Percentiles rank a stretch among this genome's conserved stretches.
These are phyloP conservation scores for Cercophora samala DNA, from an alignment of 495 filamentous ascomycete species.

Conservation along the genomic window DNA sequence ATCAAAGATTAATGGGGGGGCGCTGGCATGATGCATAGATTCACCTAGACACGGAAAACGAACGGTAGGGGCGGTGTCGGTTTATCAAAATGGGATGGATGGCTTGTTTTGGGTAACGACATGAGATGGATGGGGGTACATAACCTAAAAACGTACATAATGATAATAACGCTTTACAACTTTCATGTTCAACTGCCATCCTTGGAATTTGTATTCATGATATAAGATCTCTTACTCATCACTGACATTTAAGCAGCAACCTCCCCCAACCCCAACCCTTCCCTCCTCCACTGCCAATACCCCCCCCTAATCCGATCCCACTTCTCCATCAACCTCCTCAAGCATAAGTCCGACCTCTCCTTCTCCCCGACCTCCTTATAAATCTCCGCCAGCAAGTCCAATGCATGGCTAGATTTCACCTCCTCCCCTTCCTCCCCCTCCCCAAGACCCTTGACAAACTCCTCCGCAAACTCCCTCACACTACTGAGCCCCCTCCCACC, in stretches of 20 bases:
- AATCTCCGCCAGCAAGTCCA: constrained; percentile 84
- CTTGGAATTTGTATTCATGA: neutral
- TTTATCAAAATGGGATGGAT: neutral
- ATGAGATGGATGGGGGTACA: neutral
- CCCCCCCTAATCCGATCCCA: constrained; percentile 88
- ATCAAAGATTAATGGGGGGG: constrained; percentile 47
- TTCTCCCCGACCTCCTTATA: constrained; percentile 59
- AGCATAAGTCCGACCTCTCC: constrained; percentile 58
- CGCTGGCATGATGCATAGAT: too few species aligned
- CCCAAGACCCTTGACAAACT: constrained; percentile 58
- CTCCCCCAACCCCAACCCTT: neutral
- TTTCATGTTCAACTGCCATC: neutral
- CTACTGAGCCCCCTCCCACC: constrained; percentile 53
- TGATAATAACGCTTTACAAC: neutral
- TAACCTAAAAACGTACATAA: neutral
- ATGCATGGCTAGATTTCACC: constrained; percentile 76
- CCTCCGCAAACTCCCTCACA: constrained; percentile 60
- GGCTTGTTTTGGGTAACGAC: neutral
- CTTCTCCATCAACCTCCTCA: constrained; percentile 72
- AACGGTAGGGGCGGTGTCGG: neutral
- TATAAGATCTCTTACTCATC: neutral
- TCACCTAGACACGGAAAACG: too few species aligned
- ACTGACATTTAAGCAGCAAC: constrained; percentile 1
- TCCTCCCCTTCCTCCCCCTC: constrained; percentile 42
- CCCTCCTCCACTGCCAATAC: constrained; percentile 75